Percentiles rank a stretch among this genome's conserved stretches.
Evolutionary conservation across 192 early-diverging fungal genomes (phyloP).

Genomic region (Dissophora ornata): DNA sequence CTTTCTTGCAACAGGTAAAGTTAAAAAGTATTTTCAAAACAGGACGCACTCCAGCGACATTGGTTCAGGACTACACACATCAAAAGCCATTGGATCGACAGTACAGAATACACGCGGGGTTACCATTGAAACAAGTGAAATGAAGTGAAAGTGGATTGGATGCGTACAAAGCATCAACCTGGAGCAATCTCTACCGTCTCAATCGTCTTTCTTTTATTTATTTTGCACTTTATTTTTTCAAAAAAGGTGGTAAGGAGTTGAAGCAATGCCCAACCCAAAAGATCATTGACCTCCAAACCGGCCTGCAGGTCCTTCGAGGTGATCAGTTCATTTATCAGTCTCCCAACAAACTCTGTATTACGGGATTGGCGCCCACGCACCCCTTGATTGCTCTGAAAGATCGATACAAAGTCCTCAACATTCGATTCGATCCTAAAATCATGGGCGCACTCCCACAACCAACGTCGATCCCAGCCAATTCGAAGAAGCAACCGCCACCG

Average conservation of each 20-base stretch:
- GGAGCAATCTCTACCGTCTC: no score
- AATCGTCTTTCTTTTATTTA: no score
- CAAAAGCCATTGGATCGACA: no score
- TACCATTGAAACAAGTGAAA: no score
- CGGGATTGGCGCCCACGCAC: conserved; percentile 40
- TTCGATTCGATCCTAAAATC: conserved; percentile 36
- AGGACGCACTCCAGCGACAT: no score
- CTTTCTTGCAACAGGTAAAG: conserved; percentile 33
- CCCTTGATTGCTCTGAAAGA: conserved; percentile 27
- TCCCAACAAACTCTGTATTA: conserved; percentile 51
- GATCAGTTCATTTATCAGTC: conserved; percentile 52
- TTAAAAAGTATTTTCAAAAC: no score
- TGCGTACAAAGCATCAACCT: no score
- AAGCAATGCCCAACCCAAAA: conserved; percentile 3
- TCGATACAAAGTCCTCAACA: conserved; percentile 35
- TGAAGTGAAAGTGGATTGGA: no score
- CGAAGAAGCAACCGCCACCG: conserved; percentile 41
- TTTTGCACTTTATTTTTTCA: background rate
- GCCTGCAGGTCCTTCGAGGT: conserved; percentile 22
- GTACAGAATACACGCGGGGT: no score
- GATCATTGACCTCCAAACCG: conserved; percentile 40
- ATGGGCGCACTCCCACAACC: conserved; percentile 27
- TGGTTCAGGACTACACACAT: no score
- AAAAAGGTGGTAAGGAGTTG: conserved; percentile 28
- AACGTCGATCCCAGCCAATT: conserved; percentile 34